phyloP scores from a whole-genome alignment of 371 early-diverging fungal species.

The Mucor mucedo region DNA sequence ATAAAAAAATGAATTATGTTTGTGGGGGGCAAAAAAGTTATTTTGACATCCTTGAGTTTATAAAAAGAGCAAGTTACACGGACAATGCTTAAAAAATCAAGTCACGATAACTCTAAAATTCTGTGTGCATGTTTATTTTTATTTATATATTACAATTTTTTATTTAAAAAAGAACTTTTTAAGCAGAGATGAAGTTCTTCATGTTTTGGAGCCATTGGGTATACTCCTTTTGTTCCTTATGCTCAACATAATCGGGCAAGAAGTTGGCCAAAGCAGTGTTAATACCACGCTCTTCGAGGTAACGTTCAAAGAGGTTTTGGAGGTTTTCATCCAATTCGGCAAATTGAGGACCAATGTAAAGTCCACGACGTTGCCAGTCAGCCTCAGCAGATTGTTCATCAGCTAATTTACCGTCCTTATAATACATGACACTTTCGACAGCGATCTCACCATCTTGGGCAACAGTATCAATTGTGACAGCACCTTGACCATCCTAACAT shows the following conservation, averaged over 20 bases:
- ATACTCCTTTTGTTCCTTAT: constrained; percentile 94
- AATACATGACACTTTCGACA: constrained; percentile 81
- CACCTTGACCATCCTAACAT: constrained; percentile 64
- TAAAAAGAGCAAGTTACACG: too few species aligned
- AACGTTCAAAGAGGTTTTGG: constrained; percentile 82
- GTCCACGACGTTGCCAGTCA: constrained; percentile 90
- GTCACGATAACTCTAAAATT: neutral
- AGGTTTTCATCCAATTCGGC: constrained; percentile 87
- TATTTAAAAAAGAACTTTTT: constrained; percentile 1
- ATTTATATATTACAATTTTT: constrained; percentile 1
- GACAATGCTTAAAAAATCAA: too few species aligned
- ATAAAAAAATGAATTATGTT: too few species aligned
- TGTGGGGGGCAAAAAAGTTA: too few species aligned
- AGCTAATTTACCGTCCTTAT: constrained; percentile 72
- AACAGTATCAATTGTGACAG: constrained; percentile 79
- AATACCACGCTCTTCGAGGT: constrained; percentile 86
- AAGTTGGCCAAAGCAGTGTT: constrained; percentile 80
- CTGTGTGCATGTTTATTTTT: neutral
- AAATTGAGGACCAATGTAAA: constrained; percentile 93
- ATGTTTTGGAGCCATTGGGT: constrained; percentile 82
- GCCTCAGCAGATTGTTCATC: constrained; percentile 78
- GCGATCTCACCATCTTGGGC: constrained; percentile 87
- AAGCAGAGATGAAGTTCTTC: constrained; percentile 67
- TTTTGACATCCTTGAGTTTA: too few species aligned
- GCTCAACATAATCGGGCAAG: constrained; percentile 85